Percentiles rank a stretch among this genome's conserved stretches.
phyloP scores from a whole-genome alignment of 495 filamentous ascomycete genomes.

The Podospora comata region DNA sequence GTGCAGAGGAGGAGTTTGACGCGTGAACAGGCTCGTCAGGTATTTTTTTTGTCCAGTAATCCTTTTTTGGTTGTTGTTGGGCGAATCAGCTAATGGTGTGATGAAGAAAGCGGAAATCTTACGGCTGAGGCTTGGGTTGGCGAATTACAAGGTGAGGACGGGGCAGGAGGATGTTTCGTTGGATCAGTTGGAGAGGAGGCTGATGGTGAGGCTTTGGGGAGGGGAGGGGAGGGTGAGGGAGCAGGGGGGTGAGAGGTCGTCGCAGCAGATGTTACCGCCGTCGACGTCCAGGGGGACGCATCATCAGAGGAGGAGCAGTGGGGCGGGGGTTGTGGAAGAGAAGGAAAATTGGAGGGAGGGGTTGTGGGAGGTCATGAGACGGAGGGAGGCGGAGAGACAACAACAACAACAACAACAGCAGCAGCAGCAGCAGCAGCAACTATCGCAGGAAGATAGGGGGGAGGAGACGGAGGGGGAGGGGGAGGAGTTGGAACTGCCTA shows the following conservation, averaged over 20 bases:
- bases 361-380: slow-evolving; percentile 8
- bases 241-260: no score
- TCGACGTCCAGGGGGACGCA: neutral
- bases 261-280: neutral
- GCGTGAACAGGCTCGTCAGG: slow-evolving; percentile 43
- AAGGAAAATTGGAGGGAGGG: neutral
- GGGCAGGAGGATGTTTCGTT: slow-evolving; percentile 51
- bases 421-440: neutral
- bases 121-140: slow-evolving; percentile 49
- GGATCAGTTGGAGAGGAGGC: slow-evolving; percentile 36
- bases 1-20: slow-evolving; percentile 25
- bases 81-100: neutral
- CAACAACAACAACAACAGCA: neutral
- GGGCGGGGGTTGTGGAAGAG: neutral
- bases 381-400: neutral
- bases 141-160: slow-evolving; percentile 53
- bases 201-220: slow-evolving; percentile 14
- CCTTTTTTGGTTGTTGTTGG: no score
- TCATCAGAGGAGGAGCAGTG: neutral
- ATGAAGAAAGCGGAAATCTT: slow-evolving; percentile 49
- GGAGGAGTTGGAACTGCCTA: slow-evolving; percentile 3
- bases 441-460: neutral
- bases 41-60: slow-evolving; percentile 17
- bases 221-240: neutral
- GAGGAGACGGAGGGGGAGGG: neutral